phyloP scores from a whole-genome alignment of 257 asterid species.

The Cordia subcordata region DNA sequence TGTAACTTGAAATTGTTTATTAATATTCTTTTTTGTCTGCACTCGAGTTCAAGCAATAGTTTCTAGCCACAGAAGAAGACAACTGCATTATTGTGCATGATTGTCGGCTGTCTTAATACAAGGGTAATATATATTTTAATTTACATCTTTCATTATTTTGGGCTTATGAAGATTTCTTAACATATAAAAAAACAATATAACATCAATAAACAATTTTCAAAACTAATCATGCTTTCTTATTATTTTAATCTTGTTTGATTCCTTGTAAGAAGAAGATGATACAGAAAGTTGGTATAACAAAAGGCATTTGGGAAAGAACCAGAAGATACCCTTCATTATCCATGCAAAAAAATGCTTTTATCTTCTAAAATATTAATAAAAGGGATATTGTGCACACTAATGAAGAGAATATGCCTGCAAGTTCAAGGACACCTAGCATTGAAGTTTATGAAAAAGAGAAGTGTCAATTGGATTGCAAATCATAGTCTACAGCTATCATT shows the following conservation, averaged over 20 bases:
- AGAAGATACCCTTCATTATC: constrained; percentile 19
- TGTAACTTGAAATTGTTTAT: constrained; percentile 3
- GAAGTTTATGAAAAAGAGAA: background rate
- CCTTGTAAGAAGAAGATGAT: constrained; percentile 16
- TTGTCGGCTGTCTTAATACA: constrained; percentile 30
- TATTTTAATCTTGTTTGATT: constrained; percentile 24
- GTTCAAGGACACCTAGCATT: constrained; percentile 12
- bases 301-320: constrained; percentile 7
- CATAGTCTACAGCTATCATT: too few species aligned
- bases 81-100: constrained; percentile 27
- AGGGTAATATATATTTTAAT: constrained; percentile 11
- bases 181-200: constrained; percentile 1
- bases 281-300: constrained; percentile 25
- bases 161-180: constrained; percentile 10
- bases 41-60: too few species aligned
- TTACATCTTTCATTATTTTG: constrained; percentile 7
- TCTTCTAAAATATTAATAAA: too few species aligned
- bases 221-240: constrained; percentile 24
- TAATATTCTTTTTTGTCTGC: constrained; percentile 14
- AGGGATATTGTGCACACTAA: too few species aligned
- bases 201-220: constrained; percentile 1
- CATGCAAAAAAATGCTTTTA: background rate
- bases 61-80: constrained; percentile 14
- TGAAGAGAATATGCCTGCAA: background rate
- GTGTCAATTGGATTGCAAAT: too few species aligned